Conservation (phyloP, 1,284 basidiomycete genomes). For the Pascua sp. region DNA sequence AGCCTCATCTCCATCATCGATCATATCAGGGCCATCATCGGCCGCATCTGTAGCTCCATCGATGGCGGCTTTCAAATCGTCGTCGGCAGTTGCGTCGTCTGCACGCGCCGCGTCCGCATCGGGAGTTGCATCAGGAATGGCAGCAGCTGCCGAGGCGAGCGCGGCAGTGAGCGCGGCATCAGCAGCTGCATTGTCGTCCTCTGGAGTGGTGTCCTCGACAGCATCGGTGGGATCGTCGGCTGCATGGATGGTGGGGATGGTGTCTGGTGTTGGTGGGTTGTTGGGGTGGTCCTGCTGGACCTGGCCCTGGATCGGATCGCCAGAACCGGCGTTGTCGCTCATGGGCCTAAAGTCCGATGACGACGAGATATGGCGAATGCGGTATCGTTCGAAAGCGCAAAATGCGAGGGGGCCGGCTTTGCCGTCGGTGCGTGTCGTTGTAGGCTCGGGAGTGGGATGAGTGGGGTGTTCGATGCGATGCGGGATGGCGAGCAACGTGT, state of each 20-base stretch:
- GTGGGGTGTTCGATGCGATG: too few species aligned
- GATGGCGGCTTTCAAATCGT: not conserved
- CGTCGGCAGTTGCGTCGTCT: not conserved
- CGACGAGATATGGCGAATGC: not conserved
- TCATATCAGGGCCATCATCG: not conserved
- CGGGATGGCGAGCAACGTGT: too few species aligned
- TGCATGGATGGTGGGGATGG: not conserved
- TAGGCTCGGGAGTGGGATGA: too few species aligned
- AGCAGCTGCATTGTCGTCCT: not conserved
- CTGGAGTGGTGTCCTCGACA: not conserved
- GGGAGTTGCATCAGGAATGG: not conserved
- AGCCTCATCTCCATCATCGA: not conserved
- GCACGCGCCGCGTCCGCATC: not conserved
- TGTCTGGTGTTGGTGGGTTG: not conserved
- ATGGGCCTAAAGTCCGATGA: conserved; percentile 31
- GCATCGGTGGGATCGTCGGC: not conserved
- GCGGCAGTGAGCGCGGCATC: not conserved
- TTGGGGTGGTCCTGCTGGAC: conserved; percentile 25
- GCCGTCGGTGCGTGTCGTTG: too few species aligned
- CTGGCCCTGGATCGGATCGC: conserved; percentile 18
- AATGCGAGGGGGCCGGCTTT: too few species aligned
- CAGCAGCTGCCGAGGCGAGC: not conserved
- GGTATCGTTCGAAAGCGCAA: conserved; percentile 15
- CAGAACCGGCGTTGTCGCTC: conserved; percentile 33
- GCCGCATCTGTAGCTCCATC: not conserved